A percentile compares a stretch with the other conserved stretches of the same genome.
Conservation (phyloP, 345 rosid genomes). For the Euphorbia lathyris region DNA sequence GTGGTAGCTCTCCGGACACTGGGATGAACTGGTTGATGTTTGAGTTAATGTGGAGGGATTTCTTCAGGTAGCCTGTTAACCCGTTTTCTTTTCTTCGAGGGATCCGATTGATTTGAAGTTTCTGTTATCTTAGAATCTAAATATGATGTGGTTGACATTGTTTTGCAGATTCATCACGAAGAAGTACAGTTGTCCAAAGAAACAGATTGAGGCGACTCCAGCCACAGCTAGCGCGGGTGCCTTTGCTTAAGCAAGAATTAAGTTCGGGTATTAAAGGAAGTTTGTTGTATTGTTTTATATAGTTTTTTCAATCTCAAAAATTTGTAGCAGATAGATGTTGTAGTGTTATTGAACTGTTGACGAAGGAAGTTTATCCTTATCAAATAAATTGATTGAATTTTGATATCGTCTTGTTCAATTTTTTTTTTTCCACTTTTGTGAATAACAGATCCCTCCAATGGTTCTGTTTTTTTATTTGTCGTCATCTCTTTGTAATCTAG, state of each 20-base stretch:
- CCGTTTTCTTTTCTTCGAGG: neutral
- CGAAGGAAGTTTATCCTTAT: neutral
- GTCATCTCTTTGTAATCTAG: neutral
- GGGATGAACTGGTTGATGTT: constrained; percentile 80
- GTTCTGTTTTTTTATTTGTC: neutral
- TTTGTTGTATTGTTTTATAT: neutral
- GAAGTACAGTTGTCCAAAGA: constrained; percentile 65
- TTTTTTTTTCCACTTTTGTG: neutral
- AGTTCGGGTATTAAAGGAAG: neutral
- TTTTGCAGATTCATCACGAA: constrained; percentile 74
- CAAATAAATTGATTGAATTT: constrained; percentile 18
- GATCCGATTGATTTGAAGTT: neutral
- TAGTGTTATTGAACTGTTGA: neutral
- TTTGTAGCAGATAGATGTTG: constrained; percentile 7
- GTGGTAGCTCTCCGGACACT: constrained; percentile 42
- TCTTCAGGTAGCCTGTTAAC: constrained; percentile 63
- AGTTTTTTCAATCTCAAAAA: constrained; percentile 2
- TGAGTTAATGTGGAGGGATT: constrained; percentile 96
- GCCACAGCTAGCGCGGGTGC: constrained; percentile 72
- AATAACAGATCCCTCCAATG: neutral
- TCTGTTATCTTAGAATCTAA: neutral
- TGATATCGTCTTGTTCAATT: neutral
- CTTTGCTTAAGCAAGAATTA: constrained; percentile 37
- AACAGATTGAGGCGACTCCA: constrained; percentile 57
- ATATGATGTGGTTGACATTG: too few species aligned